Evolutionary conservation across 2,329 filamentous ascomycete species (phyloP).

Genomic region (Colletotrichum echinochloae): DNA sequence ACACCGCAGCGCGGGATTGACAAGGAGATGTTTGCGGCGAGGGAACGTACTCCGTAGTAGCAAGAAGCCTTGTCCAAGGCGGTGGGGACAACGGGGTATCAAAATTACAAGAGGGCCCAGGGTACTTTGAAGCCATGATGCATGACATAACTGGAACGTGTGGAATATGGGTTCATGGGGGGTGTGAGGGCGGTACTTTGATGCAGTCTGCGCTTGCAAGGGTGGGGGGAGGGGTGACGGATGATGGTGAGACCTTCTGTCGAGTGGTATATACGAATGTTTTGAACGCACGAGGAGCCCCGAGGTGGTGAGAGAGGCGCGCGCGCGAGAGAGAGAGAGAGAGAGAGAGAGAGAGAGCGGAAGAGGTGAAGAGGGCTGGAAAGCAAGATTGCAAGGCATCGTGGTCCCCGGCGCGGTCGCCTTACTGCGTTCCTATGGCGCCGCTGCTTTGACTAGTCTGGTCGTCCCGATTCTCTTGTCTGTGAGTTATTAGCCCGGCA

Average conservation of each 20-base stretch:
- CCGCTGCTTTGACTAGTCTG: conserved; percentile 38
- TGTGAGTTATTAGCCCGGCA: conserved; percentile 28
- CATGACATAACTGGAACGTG: conserved; percentile 59
- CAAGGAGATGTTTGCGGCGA: conserved; percentile 38
- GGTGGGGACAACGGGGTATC: conserved; percentile 44
- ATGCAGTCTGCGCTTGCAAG: conserved; percentile 40
- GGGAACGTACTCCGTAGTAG: conserved; percentile 32
- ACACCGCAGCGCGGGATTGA: conserved; percentile 27
- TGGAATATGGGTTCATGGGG: conserved; percentile 35
- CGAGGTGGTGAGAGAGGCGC: too few relatives aligned
- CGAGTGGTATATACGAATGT: conserved; percentile 37
- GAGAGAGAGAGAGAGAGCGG: conserved; percentile 18
- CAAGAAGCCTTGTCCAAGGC: conserved; percentile 33
- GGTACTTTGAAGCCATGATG: conserved; percentile 52
- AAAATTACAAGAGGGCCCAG: conserved; percentile 52
- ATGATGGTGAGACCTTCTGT: conserved; percentile 41
- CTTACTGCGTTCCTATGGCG: conserved; percentile 13
- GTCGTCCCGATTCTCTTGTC: conserved; percentile 25
- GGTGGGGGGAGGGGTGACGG: conserved; percentile 8
- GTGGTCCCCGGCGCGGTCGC: conserved; percentile 21
- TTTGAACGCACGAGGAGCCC: conserved; percentile 2
- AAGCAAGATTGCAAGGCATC: conserved; percentile 30
- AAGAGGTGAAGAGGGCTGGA: conserved; percentile 15
- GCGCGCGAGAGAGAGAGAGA: too few relatives aligned
- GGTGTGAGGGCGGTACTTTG: conserved; percentile 28